Evolutionary conservation across 805 yeast species (phyloP).

Genomic region (Kodamaea neixiangensis): DNA sequence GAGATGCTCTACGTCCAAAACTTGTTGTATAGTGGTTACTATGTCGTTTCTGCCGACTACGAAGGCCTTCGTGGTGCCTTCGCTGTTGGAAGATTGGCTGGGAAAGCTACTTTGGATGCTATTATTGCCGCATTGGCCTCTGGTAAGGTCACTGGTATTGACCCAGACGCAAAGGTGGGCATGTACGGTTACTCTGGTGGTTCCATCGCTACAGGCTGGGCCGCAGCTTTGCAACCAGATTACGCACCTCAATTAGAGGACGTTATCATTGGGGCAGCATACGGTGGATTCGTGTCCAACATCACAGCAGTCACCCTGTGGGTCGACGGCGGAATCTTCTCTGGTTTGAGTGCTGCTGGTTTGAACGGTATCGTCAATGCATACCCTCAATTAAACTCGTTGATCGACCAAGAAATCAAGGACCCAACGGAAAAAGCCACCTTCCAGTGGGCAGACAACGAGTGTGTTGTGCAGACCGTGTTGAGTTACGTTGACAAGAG

Average conservation of each 20-base stretch:
- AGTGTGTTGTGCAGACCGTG: constrained; percentile 2
- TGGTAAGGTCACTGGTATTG: constrained; percentile 19
- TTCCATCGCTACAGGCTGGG: constrained; percentile 26
- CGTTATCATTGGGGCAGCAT: constrained; percentile 30
- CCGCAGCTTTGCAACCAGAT: constrained; percentile 29
- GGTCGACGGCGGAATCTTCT: constrained; percentile 25
- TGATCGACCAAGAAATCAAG: not conserved
- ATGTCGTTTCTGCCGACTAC: constrained; percentile 35
- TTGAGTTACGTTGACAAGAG: not conserved
- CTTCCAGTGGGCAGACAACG: constrained; percentile 3
- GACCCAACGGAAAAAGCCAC: not conserved
- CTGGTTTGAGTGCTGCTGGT: constrained; percentile 33
- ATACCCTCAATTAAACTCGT: constrained; percentile 24
- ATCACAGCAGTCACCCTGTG: constrained; percentile 27
- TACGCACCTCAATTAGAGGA: constrained; percentile 35
- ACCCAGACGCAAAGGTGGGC: constrained; percentile 16
- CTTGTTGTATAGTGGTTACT: constrained; percentile 30
- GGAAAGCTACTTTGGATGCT: constrained; percentile 31
- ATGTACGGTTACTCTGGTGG: constrained; percentile 30
- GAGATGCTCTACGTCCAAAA: constrained; percentile 17
- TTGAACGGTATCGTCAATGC: constrained; percentile 33
- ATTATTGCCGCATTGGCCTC: constrained; percentile 26
- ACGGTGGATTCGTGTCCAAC: constrained; percentile 40
- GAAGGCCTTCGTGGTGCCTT: constrained; percentile 35
- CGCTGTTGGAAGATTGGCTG: constrained; percentile 33